These are phyloP conservation scores for Bimuria novae-zelandiae DNA, from an alignment of 2,329 filamentous ascomycete genomes.

Conservation along the genomic window DNA sequence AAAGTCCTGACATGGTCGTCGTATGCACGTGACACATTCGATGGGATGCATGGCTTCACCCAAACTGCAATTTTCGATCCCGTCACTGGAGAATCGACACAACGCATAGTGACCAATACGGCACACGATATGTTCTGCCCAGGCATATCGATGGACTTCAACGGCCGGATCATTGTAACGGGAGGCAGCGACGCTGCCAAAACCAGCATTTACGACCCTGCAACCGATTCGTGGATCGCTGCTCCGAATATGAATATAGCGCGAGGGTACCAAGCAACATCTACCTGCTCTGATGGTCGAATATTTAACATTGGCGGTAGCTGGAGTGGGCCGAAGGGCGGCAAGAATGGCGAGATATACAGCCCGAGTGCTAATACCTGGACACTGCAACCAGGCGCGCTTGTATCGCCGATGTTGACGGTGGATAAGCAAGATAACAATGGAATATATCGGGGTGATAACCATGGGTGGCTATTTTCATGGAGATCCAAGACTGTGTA, in stretches of 20 bases:
- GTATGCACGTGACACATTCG: conserved; percentile 22
- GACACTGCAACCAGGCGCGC: conserved; percentile 51
- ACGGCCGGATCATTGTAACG: conserved; percentile 58
- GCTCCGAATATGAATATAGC: conserved; percentile 59
- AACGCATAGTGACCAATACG: conserved; percentile 45
- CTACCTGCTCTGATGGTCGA: conserved; percentile 57
- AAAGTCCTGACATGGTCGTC: conserved; percentile 34
- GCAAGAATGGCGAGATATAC: conserved; percentile 60
- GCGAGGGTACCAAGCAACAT: conserved; percentile 62
- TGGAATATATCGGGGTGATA: conserved; percentile 55
- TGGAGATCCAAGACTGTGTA: conserved; percentile 53
- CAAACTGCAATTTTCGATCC: conserved; percentile 8
- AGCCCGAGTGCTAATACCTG: conserved; percentile 53
- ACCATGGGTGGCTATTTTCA: conserved; percentile 60
- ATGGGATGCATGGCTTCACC: conserved; percentile 13
- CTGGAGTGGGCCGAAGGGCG: conserved; percentile 53
- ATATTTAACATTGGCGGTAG: conserved; percentile 65
- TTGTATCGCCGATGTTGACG: conserved; percentile 58
- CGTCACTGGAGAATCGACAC: conserved; percentile 2
- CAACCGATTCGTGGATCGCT: conserved; percentile 52
- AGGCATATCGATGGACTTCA: conserved; percentile 55
- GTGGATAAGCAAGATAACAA: conserved; percentile 49
- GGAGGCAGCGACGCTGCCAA: conserved; percentile 57
- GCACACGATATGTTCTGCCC: conserved; percentile 63
- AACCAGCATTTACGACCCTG: conserved; percentile 52